Conservation (phyloP, 2,329 filamentous ascomycete species). For the Ophioceras dolichostomum region DNA sequence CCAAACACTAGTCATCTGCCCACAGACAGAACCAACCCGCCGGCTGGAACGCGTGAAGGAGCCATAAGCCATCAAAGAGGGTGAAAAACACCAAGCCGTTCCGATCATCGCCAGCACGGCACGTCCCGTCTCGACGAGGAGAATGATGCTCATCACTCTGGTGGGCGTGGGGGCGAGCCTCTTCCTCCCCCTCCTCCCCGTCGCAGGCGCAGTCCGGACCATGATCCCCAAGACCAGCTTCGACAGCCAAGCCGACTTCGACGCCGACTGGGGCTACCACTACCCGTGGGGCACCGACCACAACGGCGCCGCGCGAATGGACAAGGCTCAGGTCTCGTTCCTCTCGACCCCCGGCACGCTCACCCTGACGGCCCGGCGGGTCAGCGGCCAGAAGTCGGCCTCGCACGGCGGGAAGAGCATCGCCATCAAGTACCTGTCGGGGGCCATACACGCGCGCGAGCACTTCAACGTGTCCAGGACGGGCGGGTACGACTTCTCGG, state of each 20-base stretch:
- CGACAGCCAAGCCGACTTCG: constrained; percentile 23
- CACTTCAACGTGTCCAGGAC: constrained; percentile 23
- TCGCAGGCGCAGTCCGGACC: constrained; percentile 14
- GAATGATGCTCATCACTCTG: too few species aligned
- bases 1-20: too few species aligned
- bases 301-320: constrained; percentile 45
- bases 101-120: too few species aligned
- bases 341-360: constrained; percentile 25
- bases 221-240: constrained; percentile 26
- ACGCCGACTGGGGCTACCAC: constrained; percentile 34
- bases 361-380: constrained; percentile 32
- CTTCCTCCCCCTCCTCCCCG: not conserved
- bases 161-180: too few species aligned
- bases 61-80: too few species aligned
- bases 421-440: constrained; percentile 39
- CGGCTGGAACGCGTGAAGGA: too few species aligned
- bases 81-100: too few species aligned
- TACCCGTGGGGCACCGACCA: constrained; percentile 47
- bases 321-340: constrained; percentile 25
- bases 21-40: too few species aligned
- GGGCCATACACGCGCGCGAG: constrained; percentile 26
- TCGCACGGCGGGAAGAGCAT: constrained; percentile 23
- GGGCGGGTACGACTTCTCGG: constrained; percentile 27
- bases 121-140: too few species aligned
- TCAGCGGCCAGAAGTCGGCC: constrained; percentile 24